phyloP scores from a whole-genome alignment of 2,329 filamentous ascomycete genomes.

The Thermoascus crustaceus region DNA sequence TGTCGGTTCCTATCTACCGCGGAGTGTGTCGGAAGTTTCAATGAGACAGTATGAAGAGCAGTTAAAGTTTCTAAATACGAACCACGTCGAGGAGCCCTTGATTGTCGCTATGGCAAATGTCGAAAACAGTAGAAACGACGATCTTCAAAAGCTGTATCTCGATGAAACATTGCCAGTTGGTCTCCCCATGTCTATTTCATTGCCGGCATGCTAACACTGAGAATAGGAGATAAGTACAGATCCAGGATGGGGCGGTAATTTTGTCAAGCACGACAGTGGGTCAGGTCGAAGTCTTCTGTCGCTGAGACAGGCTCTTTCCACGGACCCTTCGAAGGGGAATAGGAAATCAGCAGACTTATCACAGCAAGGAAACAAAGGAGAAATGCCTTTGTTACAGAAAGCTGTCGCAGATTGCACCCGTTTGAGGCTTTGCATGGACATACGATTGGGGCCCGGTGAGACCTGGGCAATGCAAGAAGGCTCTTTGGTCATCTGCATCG shows the following conservation, averaged over 20 bases:
- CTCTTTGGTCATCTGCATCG: conserved; percentile 21
- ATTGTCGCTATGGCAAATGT: conserved; percentile 8
- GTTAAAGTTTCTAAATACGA: conserved; percentile 6
- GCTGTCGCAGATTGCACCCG: conserved; percentile 14
- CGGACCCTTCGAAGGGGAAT: not conserved
- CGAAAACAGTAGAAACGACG: not conserved
- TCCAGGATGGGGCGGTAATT: not conserved
- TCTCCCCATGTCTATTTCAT: not conserved
- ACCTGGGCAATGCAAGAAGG: conserved; percentile 23
- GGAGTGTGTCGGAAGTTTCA: conserved; percentile 3
- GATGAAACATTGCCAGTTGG: conserved; percentile 4
- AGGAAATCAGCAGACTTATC: not conserved
- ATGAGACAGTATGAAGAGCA: conserved; percentile 4
- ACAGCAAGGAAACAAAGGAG: not conserved
- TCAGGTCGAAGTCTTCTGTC: not conserved
- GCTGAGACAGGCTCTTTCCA: not conserved
- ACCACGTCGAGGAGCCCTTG: conserved; percentile 11
- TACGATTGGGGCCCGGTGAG: conserved; percentile 15
- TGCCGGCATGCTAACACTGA: not conserved
- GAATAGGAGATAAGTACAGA: not conserved
- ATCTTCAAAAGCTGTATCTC: conserved; percentile 7
- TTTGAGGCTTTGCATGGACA: conserved; percentile 18
- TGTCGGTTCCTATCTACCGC: conserved; percentile 1
- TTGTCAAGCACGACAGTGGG: not conserved
- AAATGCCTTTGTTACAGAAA: conserved; percentile 9